A percentile compares a stretch with the other conserved stretches of the same genome.
phyloP scores from a whole-genome alignment of 306 rosid genomes.

The Biancaea sappan region DNA sequence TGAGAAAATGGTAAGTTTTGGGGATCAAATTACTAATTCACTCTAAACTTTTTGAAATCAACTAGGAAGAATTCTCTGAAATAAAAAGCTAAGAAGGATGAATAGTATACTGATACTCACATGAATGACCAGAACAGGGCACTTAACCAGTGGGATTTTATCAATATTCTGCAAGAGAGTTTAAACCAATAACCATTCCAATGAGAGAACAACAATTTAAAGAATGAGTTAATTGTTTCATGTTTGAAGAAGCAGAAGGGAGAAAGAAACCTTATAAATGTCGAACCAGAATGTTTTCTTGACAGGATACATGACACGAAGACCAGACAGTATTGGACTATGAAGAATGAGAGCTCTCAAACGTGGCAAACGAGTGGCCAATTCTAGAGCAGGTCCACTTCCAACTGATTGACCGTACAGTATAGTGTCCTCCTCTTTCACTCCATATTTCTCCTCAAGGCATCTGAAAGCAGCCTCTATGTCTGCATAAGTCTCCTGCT shows the following conservation, averaged over 20 bases:
- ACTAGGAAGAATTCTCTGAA: too few species aligned
- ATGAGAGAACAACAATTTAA: not conserved
- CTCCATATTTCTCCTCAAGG: constrained; percentile 61
- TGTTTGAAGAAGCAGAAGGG: not conserved
- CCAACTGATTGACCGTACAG: constrained; percentile 76
- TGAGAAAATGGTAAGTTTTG: too few species aligned
- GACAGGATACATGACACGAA: constrained; percentile 66
- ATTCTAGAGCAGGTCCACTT: constrained; percentile 65
- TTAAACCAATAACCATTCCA: constrained; percentile 5
- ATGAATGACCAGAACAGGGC: constrained; percentile 70
- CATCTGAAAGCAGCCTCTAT: constrained; percentile 66
- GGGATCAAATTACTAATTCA: too few species aligned
- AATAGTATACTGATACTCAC: constrained; percentile 48
- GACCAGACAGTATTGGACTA: constrained; percentile 66
- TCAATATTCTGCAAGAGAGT: constrained; percentile 59
- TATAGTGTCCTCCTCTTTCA: constrained; percentile 61
- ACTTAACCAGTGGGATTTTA: constrained; percentile 56
- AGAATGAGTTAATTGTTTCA: not conserved
- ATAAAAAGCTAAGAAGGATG: not conserved
- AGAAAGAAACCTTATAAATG: constrained; percentile 58
- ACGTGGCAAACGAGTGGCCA: constrained; percentile 56
- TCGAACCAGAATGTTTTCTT: constrained; percentile 74
- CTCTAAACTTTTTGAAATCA: too few species aligned
- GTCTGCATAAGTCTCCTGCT: constrained; percentile 79
- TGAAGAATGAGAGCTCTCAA: constrained; percentile 65